Base-by-base conservation (phyloP, 2,329 filamentous ascomycete genomes). In the Penicillium sp. region DNA sequence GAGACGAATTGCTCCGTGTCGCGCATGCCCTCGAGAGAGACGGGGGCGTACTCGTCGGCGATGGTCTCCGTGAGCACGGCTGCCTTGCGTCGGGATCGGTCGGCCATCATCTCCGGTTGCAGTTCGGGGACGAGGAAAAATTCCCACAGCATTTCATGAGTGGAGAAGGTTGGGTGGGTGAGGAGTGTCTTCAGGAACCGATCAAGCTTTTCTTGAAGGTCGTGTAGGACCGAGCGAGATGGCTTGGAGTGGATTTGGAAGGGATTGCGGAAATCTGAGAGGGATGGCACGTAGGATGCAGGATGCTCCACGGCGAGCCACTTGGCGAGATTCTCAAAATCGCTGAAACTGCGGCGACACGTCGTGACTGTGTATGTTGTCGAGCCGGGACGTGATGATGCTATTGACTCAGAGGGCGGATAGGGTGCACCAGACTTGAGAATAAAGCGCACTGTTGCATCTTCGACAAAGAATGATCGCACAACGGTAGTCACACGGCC, bases 111-210 rank as follows among this genome's bases (percentile, higher is more conserved):
- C 20, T 92, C 88, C 0, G 91, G 85, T 72, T 96, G 91, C 52
- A 99, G 86, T 67, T 99, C 95, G 1, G 95, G 95, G 12, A 99
- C 93, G 0, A 99, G 84, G 76, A 99, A 96, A 78, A 99, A 99
- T 70, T 99, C 95, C 96, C 95, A 99, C 2, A 99, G 84, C 84
- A 98, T 92, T 78, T 99, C 95, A 71, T 99, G 96, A 0, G 91
- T 96, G 0, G 92, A 86, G 72, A 99, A 97, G 0, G 95, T 98
- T 3, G 94, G 90, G 71, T 99, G 95, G 8, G 86, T 83, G 28
- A 99, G 83, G 63, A 99, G 84, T 17, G 92, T 91, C 65, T 91
- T 91, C 67, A 99, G 79, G 69, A 98, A 97, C 67, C 87, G 89
- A 75, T 99, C 92, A 20, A 96, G 86, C 15, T 90, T 87, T 47